Base-by-base conservation (phyloP, 2,329 filamentous ascomycete genomes). In the Metarhizium guizhouense region DNA sequence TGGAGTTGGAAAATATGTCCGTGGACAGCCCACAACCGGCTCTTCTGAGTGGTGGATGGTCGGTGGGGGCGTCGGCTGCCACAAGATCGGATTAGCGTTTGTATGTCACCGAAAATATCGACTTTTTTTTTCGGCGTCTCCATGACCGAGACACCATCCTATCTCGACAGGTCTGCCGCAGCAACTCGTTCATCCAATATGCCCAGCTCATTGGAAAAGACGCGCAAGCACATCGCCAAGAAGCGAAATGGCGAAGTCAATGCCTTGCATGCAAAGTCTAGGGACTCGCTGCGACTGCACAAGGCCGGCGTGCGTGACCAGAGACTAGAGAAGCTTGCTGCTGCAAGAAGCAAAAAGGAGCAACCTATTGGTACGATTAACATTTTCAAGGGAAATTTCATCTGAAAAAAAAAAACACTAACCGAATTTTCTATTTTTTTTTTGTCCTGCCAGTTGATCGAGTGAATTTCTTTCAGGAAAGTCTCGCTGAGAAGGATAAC, bases 141-240 rank as follows among this genome's bases (percentile, higher is more conserved):
- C 3, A 6, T 30, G 32, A 20, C 13, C 6, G 7, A 29, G 18
- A 42, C 8, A 18, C n/a, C 25, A 25, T 14, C 10, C 6, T 36
- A 36, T 36, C 29, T 29, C n/a, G n/a, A 25, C 42, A 30, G 16
- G 20, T 16, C 32, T 20, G 32, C 25, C 16, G 25, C 25, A 32
- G 32, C 3, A 16, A 43, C 20, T 25, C 16, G 40, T 43, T 18
- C 6, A 38, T 13, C 14, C 67, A 78, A 64, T 29, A 95, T 95
- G 91, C 82, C 89, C 14, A 87, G 84, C 67, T 83, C 86, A 48
- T 74, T 96, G 6, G 76, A 83, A 60, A 97, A 96, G 69, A 88
- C 94, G 20, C 83, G 88, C 60, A 97, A 97, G 75, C 84, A 90
- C 61, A 93, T 97, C 61, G 77, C 84, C 38, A 96, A 95, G 76